phyloP scores from a whole-genome alignment of 2,329 filamentous ascomycete species.

The Chrysoporthe puriensis region DNA sequence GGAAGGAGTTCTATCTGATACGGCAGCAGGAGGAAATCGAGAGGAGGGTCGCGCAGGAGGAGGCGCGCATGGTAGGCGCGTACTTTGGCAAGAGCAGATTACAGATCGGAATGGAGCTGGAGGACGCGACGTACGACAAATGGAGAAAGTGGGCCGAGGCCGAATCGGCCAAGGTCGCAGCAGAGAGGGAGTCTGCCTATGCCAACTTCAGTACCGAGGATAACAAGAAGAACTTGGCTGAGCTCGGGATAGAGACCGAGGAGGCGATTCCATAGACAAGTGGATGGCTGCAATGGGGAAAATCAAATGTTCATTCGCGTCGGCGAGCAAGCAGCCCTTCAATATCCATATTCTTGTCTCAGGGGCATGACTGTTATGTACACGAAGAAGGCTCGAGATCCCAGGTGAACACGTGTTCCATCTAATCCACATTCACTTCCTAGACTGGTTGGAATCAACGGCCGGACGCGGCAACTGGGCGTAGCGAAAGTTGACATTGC shows the following conservation, averaged over 20 bases:
- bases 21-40: conserved; percentile 84
- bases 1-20: conserved; percentile 86
- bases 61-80: conserved; percentile 82
- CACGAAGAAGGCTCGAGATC: background rate
- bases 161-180: conserved; percentile 48
- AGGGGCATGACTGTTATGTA: background rate
- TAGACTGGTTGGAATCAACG: background rate
- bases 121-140: conserved; percentile 76
- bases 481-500: conserved; percentile 22
- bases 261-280: background rate
- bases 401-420: background rate
- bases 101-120: conserved; percentile 79
- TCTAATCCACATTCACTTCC: background rate
- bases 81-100: conserved; percentile 81
- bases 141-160: conserved; percentile 81
- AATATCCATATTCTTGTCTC: background rate
- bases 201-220: conserved; percentile 46
- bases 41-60: conserved; percentile 81
- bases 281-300: background rate
- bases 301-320: background rate
- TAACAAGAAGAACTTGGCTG: conserved; percentile 35
- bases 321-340: background rate
- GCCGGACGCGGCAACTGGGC: conserved; percentile 7
- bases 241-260: conserved; percentile 23
- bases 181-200: conserved; percentile 46